These are phyloP conservation scores for Penicillium sp. DNA, from an alignment of 2,329 filamentous ascomycete genomes.

Conservation along the genomic window DNA sequence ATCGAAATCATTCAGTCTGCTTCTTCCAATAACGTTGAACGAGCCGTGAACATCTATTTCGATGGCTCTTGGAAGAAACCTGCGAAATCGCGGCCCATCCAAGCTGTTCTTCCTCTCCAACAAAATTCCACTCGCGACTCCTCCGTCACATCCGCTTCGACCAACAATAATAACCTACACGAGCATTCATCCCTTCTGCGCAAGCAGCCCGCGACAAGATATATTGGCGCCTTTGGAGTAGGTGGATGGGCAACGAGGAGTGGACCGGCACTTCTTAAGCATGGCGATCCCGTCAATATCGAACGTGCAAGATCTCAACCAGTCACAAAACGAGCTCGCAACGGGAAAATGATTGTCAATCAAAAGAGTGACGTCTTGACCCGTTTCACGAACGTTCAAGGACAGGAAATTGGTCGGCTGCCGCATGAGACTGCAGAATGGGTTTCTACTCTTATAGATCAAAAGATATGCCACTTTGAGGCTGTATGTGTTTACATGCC, in stretches of 20 bases:
- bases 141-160: background rate
- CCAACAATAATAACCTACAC: background rate
- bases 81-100: conserved; percentile 11
- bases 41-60: conserved; percentile 67
- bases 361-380: conserved; percentile 84
- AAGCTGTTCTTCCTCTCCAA: conserved; percentile 9
- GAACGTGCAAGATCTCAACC: conserved; percentile 79
- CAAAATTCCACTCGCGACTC: background rate
- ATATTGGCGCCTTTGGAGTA: conserved; percentile 89
- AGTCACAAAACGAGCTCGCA: conserved; percentile 53
- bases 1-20: conserved; percentile 54
- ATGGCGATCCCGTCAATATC: conserved; percentile 82
- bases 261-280: conserved; percentile 72
- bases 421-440: conserved; percentile 86
- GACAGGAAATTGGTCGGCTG: conserved; percentile 83
- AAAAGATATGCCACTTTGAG: conserved; percentile 84
- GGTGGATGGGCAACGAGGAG: conserved; percentile 91
- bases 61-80: conserved; percentile 64
- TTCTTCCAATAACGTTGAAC: conserved; percentile 60
- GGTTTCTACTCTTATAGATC: conserved; percentile 91
- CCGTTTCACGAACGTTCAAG: conserved; percentile 78
- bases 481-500: conserved; percentile 88
- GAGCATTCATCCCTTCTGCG: conserved; percentile 17
- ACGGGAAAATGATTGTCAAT: conserved; percentile 51
- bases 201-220: conserved; percentile 62